Percentiles rank a stretch among this genome's conserved stretches.
These are phyloP conservation scores for Geoglossum cookeanum DNA, from an alignment of 2,329 filamentous ascomycete genomes.

Conservation along the genomic window DNA sequence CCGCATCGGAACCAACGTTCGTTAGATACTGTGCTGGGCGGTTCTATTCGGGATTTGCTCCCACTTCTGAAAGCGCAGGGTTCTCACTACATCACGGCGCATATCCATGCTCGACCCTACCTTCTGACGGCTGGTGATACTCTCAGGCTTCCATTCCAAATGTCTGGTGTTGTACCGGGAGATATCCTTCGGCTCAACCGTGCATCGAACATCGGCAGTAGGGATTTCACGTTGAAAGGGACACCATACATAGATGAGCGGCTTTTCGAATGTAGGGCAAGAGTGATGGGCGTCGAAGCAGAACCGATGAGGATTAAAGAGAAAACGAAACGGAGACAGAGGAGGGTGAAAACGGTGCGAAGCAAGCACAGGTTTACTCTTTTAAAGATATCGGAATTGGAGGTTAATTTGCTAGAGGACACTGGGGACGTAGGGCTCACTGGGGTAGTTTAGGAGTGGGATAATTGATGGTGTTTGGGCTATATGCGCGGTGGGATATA, in stretches of 20 bases:
- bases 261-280: conserved; percentile 68
- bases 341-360: conserved; percentile 50
- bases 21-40: conserved; percentile 24
- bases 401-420: conserved; percentile 34
- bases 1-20: conserved; percentile 7
- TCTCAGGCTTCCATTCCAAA: conserved; percentile 59
- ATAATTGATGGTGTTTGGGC: not conserved
- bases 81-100: conserved; percentile 57
- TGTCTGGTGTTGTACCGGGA: conserved; percentile 57
- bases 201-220: conserved; percentile 60
- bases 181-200: conserved; percentile 79
- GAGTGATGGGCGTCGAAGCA: conserved; percentile 67
- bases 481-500: not conserved
- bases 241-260: conserved; percentile 65
- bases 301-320: conserved; percentile 37
- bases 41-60: conserved; percentile 41
- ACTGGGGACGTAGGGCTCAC: conserved; percentile 14
- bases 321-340: conserved; percentile 45
- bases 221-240: conserved; percentile 79
- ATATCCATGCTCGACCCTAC: conserved; percentile 64
- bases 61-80: conserved; percentile 55
- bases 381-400: conserved; percentile 65
- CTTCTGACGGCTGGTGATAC: conserved; percentile 59
- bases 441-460: not conserved
- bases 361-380: conserved; percentile 89